Evolutionary conservation across 1,139 yeast genomes (phyloP).

Genomic region (Taphrina confusa): DNA sequence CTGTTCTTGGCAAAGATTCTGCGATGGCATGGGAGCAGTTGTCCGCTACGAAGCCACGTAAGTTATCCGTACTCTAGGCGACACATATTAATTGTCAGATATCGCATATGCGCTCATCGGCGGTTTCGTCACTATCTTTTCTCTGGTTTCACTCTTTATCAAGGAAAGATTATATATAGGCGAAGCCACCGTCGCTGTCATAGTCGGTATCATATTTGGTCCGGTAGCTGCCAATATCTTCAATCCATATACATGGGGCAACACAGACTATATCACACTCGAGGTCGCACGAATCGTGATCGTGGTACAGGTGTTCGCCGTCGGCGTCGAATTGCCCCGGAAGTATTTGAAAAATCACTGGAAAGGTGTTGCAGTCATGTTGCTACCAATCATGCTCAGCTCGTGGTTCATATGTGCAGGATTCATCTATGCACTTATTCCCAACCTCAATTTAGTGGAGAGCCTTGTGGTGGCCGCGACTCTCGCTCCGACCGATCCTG

Average conservation of each 20-base stretch:
- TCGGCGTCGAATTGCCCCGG: conserved; percentile 92
- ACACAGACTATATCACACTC: conserved; percentile 78
- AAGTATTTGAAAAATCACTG: conserved; percentile 91
- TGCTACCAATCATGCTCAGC: conserved; percentile 88
- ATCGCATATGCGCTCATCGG: conserved; percentile 93
- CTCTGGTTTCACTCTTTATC: conserved; percentile 84
- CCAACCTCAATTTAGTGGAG: conserved; percentile 74
- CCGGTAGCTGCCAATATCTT: conserved; percentile 76
- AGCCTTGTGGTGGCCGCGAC: conserved; percentile 86
- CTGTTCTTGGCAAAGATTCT: no score
- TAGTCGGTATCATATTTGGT: conserved; percentile 88
- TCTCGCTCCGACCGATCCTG: conserved; percentile 97
- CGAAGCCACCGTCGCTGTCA: conserved; percentile 89
- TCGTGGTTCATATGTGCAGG: conserved; percentile 91
- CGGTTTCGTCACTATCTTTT: conserved; percentile 80
- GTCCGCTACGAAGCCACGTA: conserved; percentile 21
- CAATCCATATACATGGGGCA: conserved; percentile 87
- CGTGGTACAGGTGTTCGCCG: conserved; percentile 94
- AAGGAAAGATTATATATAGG: conserved; percentile 89
- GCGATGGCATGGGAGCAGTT: conserved; percentile 20
- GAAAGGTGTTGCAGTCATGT: conserved; percentile 72
- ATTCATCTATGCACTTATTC: conserved; percentile 81
- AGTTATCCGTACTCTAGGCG: neutral
- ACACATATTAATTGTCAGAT: conserved; percentile 44
- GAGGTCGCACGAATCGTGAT: conserved; percentile 86